phyloP scores from a whole-genome alignment of 768 basidiomycete species.

The Auricularia auricula-judae region DNA sequence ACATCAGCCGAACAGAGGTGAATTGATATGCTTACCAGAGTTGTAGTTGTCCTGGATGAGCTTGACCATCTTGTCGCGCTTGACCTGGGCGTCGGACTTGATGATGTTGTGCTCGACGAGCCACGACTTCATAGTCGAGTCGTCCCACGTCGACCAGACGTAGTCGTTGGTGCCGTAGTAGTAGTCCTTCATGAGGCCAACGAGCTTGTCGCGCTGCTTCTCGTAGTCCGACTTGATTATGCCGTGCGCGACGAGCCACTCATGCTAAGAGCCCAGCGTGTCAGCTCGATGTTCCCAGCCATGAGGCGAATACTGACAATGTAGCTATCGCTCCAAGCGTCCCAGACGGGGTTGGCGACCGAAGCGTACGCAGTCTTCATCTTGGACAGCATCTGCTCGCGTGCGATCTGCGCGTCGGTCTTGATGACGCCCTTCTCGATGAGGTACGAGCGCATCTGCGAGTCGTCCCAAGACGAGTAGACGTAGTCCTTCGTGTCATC shows the following conservation, averaged over 20 bases:
- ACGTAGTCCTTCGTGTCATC: constrained; percentile 79
- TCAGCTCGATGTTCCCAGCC: too few relatives aligned
- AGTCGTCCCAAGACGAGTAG: constrained; percentile 85
- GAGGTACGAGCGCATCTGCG: constrained; percentile 56
- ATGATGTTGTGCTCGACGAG: constrained; percentile 62
- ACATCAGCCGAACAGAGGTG: not conserved
- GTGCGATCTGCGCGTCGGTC: constrained; percentile 47
- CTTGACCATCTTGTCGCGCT: constrained; percentile 68
- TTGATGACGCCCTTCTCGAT: constrained; percentile 64
- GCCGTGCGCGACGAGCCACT: constrained; percentile 76
- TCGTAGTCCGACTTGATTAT: constrained; percentile 55
- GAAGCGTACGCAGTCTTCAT: constrained; percentile 61
- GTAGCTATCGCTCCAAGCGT: constrained; percentile 79
- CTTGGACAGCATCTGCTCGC: constrained; percentile 54
- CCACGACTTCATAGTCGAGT: constrained; percentile 68
- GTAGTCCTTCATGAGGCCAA: constrained; percentile 62
- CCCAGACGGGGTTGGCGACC: constrained; percentile 56
- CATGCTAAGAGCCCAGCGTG: constrained; percentile 20
- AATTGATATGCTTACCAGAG: constrained; percentile 19
- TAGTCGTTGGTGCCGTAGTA: constrained; percentile 52
- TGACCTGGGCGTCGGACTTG: constrained; percentile 56
- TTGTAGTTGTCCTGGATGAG: constrained; percentile 68
- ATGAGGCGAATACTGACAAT: constrained; percentile 20
- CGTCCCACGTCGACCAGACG: constrained; percentile 63
- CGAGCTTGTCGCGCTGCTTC: constrained; percentile 46